Evolutionary conservation across 495 filamentous ascomycete species (phyloP), one percentile per base, ranked within the genome.

Genomic region (Trichoderma erinaceum): DNA sequence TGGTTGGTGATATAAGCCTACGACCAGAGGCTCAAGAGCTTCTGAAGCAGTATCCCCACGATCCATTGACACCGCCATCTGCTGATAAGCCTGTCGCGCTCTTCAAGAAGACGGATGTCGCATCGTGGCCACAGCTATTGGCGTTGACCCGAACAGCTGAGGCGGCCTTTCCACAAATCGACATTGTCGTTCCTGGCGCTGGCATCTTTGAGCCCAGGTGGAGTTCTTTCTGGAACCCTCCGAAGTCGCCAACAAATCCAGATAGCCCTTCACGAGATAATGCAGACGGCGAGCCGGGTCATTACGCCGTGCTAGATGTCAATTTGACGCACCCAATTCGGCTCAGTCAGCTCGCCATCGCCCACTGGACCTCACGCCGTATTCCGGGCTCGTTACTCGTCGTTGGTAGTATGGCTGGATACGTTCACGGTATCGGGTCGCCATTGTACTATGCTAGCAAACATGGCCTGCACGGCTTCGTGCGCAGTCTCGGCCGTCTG

Each of bases 251-350:
- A 12, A 43, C 64, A 0, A 85, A 84, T 66, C 81, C 77, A 64
- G 86, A 89, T 71, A 50, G 76, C 2, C 75, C 72, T 2, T 68
- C 67, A n/a, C 46, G 35, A 11, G 73, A 74, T 46, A 12, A 65
- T 3, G 67, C 67, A 1, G 68, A 69, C 18, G 66, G 23, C 21
- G 46, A 61, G 2, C 32, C 52, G 12, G 80, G 82, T 63, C 78
- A 80, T 65, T 90, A 90, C 71, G 82, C 82, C 21, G 69, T 78
- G 69, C 48, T 91, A 41, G 87, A 90, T 72, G 87, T 91, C 78
- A 89, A 89, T 73, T 61, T 90, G 69, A 88, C 85, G 7, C 88
- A 90, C 72, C 88, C 88, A 0, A 90, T 90, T 72, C 87, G 87
- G 66, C 78, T 82, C 11, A 87, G 86, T 12, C 88, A 90, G 71